Evolutionary conservation across 2,329 filamentous ascomycete species (phyloP), one percentile per base, ranked within the genome.

Genomic region (Chaetomium strumarium): DNA sequence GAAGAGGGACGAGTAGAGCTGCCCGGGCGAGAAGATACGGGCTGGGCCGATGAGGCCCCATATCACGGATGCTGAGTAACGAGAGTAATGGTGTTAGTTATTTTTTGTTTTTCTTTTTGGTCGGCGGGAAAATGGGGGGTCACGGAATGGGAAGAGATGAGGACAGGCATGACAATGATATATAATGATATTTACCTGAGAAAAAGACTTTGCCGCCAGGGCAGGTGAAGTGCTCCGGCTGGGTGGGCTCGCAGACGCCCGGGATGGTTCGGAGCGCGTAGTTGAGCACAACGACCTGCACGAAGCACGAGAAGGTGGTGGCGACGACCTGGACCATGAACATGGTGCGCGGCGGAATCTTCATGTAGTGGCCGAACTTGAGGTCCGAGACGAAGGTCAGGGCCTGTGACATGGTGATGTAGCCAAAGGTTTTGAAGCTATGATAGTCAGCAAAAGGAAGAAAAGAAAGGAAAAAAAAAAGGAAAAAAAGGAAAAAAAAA

Each of bases 311-410:
- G 62, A 85, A 75, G 0, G 84, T 78, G 0, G 83, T 85, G 8
- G 84, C 83, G 1, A 84, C 76, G 4, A 86, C 76, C 64, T 87
- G 84, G 5, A 76, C 75, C 68, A 78, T 74, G 68, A 87, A 87
- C 71, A 85, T 84, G 14, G 80, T 83, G 16, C 81, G 74, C 13
- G 82, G 83, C 0, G 84, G 83, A 10, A 82, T 80, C 67, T 83
- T 83, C 83, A 88, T 87, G 71, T 88, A 88, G 63, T 88, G 85
- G 5, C 81, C 84, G 41, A 86, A 81, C 63, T 87, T 87, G 57
- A 87, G 72, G 62, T 87, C 84, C 8, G 79, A 73, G 11, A 81
- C 74, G 62, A 87, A 87, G 59, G 74, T 77, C 36, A 86, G 73
- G 0, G 81, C 79, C 66, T 86, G 83, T 1, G 77, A 80, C 79